Evolutionary conservation across 345 rosid species (phyloP).

Genomic region (Corchorus capsularis): DNA sequence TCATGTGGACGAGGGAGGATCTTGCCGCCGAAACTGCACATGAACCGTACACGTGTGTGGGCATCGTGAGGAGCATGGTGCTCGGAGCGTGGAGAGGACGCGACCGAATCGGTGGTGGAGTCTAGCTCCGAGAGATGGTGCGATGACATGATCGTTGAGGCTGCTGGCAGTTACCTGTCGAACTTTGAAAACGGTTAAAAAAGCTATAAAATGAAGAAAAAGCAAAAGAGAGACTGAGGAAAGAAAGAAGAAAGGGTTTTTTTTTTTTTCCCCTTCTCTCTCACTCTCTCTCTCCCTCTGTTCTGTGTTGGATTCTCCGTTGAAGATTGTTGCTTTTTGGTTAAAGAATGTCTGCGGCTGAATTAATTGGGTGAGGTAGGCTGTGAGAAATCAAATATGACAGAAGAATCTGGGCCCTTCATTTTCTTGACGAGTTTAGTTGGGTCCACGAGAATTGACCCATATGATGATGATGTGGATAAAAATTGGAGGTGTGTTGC

Average conservation of each 20-base stretch:
- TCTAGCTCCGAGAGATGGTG: constrained; percentile 67
- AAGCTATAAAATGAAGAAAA: not conserved
- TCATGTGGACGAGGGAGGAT: constrained; percentile 97
- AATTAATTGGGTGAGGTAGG: not conserved
- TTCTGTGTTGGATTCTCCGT: constrained; percentile 16
- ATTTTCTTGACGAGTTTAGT: no score
- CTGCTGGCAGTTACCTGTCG: not conserved
- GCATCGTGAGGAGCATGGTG: constrained; percentile 40
- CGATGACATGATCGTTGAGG: constrained; percentile 46
- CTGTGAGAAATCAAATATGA: constrained; percentile 13
- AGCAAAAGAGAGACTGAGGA: not conserved
- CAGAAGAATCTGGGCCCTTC: constrained; percentile 3
- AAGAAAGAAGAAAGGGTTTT: not conserved
- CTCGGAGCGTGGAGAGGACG: constrained; percentile 85
- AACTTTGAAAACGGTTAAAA: not conserved
- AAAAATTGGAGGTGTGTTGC: no score
- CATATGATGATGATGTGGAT: not conserved
- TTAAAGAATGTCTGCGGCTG: constrained; percentile 10
- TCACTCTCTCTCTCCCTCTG: no score
- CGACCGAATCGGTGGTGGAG: constrained; percentile 56
- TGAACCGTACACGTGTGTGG: constrained; percentile 62
- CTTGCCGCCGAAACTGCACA: constrained; percentile 97
- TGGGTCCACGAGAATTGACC: not conserved
- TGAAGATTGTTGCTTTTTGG: not conserved
- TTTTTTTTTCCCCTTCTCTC: not conserved